Evolutionary conservation across 345 rosid species (phyloP).

Genomic region (Xanthoceras sorbifolium): DNA sequence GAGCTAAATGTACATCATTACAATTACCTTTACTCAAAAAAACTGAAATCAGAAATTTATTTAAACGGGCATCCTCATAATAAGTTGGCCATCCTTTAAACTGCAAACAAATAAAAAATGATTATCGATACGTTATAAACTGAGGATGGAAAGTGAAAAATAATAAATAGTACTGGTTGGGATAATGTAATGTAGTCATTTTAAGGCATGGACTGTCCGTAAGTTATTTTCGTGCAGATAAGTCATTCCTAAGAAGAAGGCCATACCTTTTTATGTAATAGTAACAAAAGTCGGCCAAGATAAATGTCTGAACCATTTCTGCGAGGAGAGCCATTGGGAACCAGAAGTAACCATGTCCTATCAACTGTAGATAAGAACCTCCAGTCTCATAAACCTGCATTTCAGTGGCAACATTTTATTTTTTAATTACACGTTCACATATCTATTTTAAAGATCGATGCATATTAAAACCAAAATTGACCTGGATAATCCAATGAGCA

Average conservation of each 20-base stretch:
- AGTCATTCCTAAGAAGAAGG: not conserved
- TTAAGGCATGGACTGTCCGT: not conserved
- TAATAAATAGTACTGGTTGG: not conserved
- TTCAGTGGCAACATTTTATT: not conserved
- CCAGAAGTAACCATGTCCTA: conserved; percentile 69
- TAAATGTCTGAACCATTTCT: conserved; percentile 80
- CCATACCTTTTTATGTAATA: conserved; percentile 74
- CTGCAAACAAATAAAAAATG: conserved; percentile 17
- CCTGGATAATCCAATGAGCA: conserved; percentile 85
- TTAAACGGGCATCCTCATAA: conserved; percentile 51
- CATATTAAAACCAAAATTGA: conserved; percentile 14
- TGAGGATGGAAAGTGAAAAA: not conserved
- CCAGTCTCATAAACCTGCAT: conserved; percentile 57
- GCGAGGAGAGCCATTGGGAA: conserved; percentile 56
- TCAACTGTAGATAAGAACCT: conserved; percentile 46
- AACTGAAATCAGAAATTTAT: conserved; percentile 6
- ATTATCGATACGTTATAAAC: not conserved
- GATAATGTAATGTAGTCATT: not conserved
- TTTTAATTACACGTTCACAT: not conserved
- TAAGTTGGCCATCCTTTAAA: conserved; percentile 38
- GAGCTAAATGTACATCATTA: not conserved
- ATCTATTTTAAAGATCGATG: not conserved
- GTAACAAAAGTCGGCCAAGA: conserved; percentile 84
- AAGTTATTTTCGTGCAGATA: not conserved
- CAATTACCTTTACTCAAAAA: not conserved